Evolutionary conservation across 192 early-diverging fungal genomes (phyloP), one percentile per base, ranked within the genome.

Genomic region (Linnemannia zychae): DNA sequence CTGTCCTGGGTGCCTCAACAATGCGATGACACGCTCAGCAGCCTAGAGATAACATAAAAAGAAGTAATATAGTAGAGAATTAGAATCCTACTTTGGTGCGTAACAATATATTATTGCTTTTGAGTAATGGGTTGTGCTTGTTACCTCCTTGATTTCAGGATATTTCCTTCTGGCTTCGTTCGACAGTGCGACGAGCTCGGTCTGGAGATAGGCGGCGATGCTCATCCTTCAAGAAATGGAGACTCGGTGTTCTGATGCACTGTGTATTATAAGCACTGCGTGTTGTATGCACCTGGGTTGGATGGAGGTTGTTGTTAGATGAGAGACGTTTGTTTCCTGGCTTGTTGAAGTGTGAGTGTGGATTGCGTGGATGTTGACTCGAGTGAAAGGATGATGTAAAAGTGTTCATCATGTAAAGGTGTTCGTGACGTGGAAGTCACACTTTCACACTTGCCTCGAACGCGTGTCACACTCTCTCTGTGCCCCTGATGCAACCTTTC

Each of bases 91-190:
- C 22, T n/a, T 13, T 16, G 7, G 52, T 44, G 16, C 60, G 37
- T 17, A 47, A 73, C 46, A 44, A 44, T 6, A 9, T 44, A 44
- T 44, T 9, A 9, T 6, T 44, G 40, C 40, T 44, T 3, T 44
- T 9, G 40, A 44, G 40, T 44, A 44, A 6, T 44, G 9, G 9
- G 40, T 9, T 9, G 40, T 44, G 40, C 9, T 44, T 44, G 40
- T 50, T 86, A 97, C 96, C 85, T 99, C 98, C 90, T 98, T 98
- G n/a, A 99, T 95, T 71, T 97, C 97, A 24, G 97, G 96, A 88
- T 97, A 89, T 80, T 97, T 98, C 76, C 95, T 91, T 53, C 94
- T 89, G 6, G 97, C 95, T 78, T 99, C 98, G 60, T 90, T 95
- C 48, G 97, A 96, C 53, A 99, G 91, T 34, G 88, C 86, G 67